Evolutionary conservation across 495 filamentous ascomycete species (phyloP).

Genomic region (Trichoderma orchidacearum): DNA sequence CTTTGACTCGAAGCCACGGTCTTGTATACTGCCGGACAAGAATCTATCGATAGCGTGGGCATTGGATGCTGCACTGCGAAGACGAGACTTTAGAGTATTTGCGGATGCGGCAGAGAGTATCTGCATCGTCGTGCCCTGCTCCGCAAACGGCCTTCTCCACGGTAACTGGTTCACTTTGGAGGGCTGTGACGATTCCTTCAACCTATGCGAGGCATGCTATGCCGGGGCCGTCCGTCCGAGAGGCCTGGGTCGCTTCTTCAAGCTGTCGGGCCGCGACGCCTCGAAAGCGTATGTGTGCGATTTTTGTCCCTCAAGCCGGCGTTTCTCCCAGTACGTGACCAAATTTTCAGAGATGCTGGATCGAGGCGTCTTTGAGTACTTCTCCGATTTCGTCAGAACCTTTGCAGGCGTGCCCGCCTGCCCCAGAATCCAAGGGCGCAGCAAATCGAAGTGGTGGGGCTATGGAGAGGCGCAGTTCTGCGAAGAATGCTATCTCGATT

Average conservation of each 20-base stretch:
- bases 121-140: not conserved
- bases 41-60: not conserved
- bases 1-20: slow-evolving; percentile 2
- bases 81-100: slow-evolving; percentile 1
- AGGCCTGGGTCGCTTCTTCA: slow-evolving; percentile 6
- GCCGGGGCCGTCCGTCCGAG: slow-evolving; percentile 3
- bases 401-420: slow-evolving; percentile 3
- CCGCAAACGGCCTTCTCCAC: slow-evolving; percentile 3
- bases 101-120: not conserved
- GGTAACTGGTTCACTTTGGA: slow-evolving; percentile 7
- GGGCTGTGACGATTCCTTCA: slow-evolving; percentile 2
- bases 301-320: not conserved
- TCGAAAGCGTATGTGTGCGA: slow-evolving; percentile 4
- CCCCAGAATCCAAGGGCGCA: not conserved
- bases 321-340: slow-evolving; percentile 1
- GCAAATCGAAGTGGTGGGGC: slow-evolving; percentile 7
- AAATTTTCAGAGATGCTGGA: slow-evolving; percentile 7
- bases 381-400: slow-evolving; percentile 3
- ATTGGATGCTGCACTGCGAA: not conserved
- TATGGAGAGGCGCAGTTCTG: slow-evolving; percentile 7
- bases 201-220: slow-evolving; percentile 8
- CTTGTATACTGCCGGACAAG: slow-evolving; percentile 1
- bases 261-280: not conserved
- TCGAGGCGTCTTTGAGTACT: not conserved
- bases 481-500: slow-evolving; percentile 7